phyloP scores from a whole-genome alignment of 2,329 filamentous ascomycete species.

The Blumeria graminis region DNA sequence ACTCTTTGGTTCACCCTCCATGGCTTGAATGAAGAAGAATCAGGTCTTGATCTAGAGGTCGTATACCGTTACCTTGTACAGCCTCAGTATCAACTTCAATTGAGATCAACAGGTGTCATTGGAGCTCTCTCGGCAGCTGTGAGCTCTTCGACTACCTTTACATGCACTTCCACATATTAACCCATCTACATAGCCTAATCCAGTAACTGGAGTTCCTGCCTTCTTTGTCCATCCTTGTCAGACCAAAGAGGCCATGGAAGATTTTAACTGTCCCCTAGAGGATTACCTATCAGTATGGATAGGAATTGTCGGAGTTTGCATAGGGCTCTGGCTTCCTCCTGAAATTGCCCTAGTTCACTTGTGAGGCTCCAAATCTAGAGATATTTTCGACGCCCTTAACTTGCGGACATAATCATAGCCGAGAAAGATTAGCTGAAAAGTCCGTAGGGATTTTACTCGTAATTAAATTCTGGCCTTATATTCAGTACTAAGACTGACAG shows the following conservation, averaged over 20 bases:
- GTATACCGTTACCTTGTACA: constrained; percentile 51
- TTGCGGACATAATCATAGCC: too few species aligned
- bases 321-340: constrained; percentile 55
- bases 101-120: constrained; percentile 37
- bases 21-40: constrained; percentile 29
- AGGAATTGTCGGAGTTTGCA: constrained; percentile 58
- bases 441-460: too few species aligned
- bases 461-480: too few species aligned
- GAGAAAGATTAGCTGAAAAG: too few species aligned
- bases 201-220: constrained; percentile 47
- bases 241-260: constrained; percentile 56
- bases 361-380: too few species aligned
- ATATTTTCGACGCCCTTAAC: too few species aligned
- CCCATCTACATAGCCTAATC: constrained; percentile 28
- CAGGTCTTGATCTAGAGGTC: constrained; percentile 35
- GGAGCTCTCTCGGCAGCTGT: constrained; percentile 58
- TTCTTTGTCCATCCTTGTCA: constrained; percentile 91
- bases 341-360: constrained; percentile 26
- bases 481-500: too few species aligned
- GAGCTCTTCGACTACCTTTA: constrained; percentile 18
- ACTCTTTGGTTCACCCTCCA: constrained; percentile 53
- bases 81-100: constrained; percentile 32
- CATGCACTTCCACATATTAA: neutral
- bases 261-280: constrained; percentile 31
- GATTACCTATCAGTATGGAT: constrained; percentile 75